Evolutionary conservation across 129 eudicot genomes (phyloP).

Genomic region (Helianthus tuberosus): DNA sequence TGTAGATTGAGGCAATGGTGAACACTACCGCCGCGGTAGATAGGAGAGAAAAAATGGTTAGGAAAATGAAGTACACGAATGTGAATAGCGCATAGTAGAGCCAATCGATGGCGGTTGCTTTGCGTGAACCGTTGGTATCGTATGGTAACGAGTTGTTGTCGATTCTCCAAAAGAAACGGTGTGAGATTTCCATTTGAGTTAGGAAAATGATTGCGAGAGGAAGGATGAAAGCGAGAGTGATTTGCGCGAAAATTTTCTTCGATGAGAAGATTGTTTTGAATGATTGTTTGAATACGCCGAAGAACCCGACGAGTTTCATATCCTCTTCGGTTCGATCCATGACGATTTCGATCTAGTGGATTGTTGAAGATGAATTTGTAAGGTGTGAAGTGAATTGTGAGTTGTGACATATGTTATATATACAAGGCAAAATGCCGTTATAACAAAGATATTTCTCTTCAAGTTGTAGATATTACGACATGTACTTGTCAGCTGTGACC

Average conservation of each 20-base stretch:
- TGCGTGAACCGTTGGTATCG: not conserved
- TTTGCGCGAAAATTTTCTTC: conserved; percentile 33
- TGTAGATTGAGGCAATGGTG: conserved; percentile 59
- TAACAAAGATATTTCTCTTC: too few species aligned
- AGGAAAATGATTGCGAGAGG: conserved; percentile 29
- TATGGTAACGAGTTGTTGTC: not conserved
- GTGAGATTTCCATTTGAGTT: conserved; percentile 17
- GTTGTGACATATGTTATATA: too few species aligned
- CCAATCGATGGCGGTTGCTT: conserved; percentile 29
- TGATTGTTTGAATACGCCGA: conserved; percentile 34
- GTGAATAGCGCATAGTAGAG: conserved; percentile 34
- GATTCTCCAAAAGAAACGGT: not conserved
- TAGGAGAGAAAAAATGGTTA: conserved; percentile 52
- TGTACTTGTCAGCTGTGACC: too few species aligned
- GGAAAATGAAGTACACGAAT: conserved; percentile 27
- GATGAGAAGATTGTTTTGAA: conserved; percentile 26
- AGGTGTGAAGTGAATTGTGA: too few species aligned
- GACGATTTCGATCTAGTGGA: not conserved
- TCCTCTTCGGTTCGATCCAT: conserved; percentile 34
- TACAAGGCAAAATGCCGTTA: too few species aligned
- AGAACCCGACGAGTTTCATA: conserved; percentile 33
- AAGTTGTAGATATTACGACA: too few species aligned
- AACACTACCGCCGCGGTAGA: conserved; percentile 68
- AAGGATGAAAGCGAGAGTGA: conserved; percentile 25
- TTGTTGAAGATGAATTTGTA: not conserved